phyloP scores from a whole-genome alignment of 352 stramenopile genomes.

The Phytophthora pisi region DNA sequence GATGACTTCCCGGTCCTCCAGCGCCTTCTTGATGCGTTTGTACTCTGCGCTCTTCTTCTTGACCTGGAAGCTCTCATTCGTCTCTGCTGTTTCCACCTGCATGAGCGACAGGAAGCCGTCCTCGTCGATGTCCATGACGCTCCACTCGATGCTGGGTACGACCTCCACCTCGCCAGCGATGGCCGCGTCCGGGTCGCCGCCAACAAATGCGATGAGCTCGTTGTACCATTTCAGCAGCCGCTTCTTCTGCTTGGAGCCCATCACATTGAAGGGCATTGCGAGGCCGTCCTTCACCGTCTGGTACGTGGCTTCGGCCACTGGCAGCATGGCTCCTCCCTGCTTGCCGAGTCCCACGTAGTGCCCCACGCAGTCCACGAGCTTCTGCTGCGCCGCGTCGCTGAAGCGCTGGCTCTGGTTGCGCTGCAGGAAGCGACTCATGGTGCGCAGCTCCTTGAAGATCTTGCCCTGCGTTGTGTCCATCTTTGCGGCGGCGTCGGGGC shows the following conservation, averaged over 20 bases:
- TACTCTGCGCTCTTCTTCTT: constrained; percentile 70
- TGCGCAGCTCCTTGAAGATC: constrained; percentile 75
- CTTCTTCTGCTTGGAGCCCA: constrained; percentile 86
- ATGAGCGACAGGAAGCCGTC: constrained; percentile 81
- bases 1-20: constrained; percentile 62
- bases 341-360: constrained; percentile 73
- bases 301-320: constrained; percentile 64
- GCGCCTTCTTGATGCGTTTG: constrained; percentile 70
- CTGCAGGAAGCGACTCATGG: constrained; percentile 77
- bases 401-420: constrained; percentile 83
- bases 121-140: constrained; percentile 72
- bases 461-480: constrained; percentile 47
- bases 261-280: constrained; percentile 84
- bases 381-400: constrained; percentile 81
- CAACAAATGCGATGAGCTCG: constrained; percentile 68
- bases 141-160: constrained; percentile 49
- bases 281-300: constrained; percentile 80
- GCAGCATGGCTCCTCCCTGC: constrained; percentile 45
- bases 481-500: constrained; percentile 23
- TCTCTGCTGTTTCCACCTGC: constrained; percentile 69
- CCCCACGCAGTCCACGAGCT: constrained; percentile 72
- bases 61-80: constrained; percentile 69
- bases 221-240: constrained; percentile 87
- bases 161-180: constrained; percentile 21
- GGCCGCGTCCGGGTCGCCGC: constrained; percentile 47